Percentiles rank a stretch among this genome's conserved stretches.
Evolutionary conservation across 139 green algal genomes (phyloP).

Genomic region (Desmodesmus armatus): DNA sequence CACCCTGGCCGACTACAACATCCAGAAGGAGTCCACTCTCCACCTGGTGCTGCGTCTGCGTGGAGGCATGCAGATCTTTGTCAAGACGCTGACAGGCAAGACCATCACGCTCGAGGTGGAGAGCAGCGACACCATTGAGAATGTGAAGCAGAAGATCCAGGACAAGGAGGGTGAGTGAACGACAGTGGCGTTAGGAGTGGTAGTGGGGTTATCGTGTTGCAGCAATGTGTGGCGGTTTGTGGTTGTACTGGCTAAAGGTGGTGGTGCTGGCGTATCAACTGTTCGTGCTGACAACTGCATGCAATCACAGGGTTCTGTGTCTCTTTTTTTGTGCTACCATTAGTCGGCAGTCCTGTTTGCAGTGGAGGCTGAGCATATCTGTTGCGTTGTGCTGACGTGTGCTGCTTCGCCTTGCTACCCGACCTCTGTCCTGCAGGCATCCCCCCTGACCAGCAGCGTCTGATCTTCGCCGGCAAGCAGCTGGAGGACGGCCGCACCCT

Average conservation of each 20-base stretch:
- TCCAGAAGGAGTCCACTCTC: constrained; percentile 92
- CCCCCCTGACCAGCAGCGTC: constrained; percentile 91
- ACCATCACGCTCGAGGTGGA: constrained; percentile 82
- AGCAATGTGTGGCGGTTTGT: background rate
- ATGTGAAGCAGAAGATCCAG: constrained; percentile 96
- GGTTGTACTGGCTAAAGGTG: background rate
- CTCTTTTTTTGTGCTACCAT: background rate
- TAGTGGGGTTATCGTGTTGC: background rate
- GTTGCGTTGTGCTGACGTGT: background rate
- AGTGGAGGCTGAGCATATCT: background rate
- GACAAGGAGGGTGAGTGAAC: constrained; percentile 84
- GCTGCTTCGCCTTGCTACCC: background rate
- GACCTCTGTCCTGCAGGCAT: constrained; percentile 59
- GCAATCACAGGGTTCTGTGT: constrained; percentile 84
- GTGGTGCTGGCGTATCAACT: background rate
- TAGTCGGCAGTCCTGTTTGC: background rate
- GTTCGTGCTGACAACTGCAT: constrained; percentile 91
- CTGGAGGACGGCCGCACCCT: constrained; percentile 94
- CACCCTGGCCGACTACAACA: constrained; percentile 96
- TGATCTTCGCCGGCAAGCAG: constrained; percentile 97
- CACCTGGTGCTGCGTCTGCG: constrained; percentile 80
- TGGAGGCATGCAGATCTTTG: constrained; percentile 92
- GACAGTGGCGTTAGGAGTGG: background rate
- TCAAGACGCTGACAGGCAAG: constrained; percentile 92
- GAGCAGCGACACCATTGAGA: constrained; percentile 88